Evolutionary conservation across 2,329 filamentous ascomycete species (phyloP).

Genomic region (Alternaria sp.): DNA sequence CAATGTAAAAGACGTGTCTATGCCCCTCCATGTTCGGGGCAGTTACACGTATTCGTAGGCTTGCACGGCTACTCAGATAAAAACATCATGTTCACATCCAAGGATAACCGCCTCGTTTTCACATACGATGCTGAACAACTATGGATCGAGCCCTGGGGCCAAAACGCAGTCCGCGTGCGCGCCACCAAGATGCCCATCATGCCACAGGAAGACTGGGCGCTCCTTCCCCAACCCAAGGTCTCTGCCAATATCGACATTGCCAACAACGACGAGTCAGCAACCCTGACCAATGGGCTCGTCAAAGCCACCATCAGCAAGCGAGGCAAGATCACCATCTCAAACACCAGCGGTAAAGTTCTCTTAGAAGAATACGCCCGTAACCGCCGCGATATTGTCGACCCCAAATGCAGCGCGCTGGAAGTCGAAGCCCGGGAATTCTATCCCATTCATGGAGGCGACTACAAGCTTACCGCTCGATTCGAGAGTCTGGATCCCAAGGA

Average conservation of each 20-base stretch:
- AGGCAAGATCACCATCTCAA: constrained; percentile 59
- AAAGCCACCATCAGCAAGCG: constrained; percentile 54
- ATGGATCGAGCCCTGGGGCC: constrained; percentile 59
- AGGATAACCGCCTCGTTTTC: constrained; percentile 57
- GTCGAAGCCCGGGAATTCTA: constrained; percentile 66
- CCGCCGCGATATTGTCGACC: constrained; percentile 59
- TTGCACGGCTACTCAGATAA: background rate
- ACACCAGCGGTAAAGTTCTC: constrained; percentile 53
- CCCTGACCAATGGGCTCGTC: constrained; percentile 58
- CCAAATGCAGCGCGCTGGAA: constrained; percentile 64
- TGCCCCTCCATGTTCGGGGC: background rate
- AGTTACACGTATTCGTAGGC: background rate
- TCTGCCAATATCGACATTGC: constrained; percentile 15
- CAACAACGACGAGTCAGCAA: constrained; percentile 38
- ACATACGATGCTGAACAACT: constrained; percentile 60
- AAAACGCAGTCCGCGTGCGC: constrained; percentile 57
- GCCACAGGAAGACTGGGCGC: constrained; percentile 37
- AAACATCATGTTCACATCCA: background rate
- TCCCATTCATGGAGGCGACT: constrained; percentile 60
- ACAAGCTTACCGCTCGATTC: constrained; percentile 65
- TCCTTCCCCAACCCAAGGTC: constrained; percentile 14
- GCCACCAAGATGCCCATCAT: constrained; percentile 50
- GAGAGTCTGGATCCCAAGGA: constrained; percentile 63
- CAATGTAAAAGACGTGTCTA: background rate
- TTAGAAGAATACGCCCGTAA: constrained; percentile 63